A percentile compares a stretch with the other conserved stretches of the same genome.
phyloP scores from a whole-genome alignment of 345 rosid species.

The Zanthoxylum bungeanum region DNA sequence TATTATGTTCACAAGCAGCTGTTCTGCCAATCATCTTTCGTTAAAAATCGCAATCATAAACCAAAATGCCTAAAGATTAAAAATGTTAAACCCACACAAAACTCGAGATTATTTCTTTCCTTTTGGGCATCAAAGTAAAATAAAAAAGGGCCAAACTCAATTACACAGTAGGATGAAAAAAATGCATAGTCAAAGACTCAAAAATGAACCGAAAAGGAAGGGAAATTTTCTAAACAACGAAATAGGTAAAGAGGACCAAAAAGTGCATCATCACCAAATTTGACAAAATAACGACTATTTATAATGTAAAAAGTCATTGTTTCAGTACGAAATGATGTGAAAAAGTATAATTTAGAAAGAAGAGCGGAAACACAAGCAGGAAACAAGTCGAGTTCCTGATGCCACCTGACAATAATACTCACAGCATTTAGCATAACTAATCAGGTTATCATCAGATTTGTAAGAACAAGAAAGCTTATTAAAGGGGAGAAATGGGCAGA shows the following conservation, averaged over 20 bases:
- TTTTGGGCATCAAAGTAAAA: neutral
- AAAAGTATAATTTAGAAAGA: neutral
- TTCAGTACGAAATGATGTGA: neutral
- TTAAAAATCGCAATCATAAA: neutral
- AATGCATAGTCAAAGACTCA: neutral
- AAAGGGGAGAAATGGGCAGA: no score
- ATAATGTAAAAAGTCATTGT: neutral
- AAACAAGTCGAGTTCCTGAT: neutral
- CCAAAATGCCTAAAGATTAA: neutral
- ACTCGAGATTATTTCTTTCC: neutral
- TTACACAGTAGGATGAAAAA: neutral
- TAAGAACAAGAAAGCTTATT: no score
- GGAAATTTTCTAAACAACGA: neutral
- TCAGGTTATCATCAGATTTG: no score
- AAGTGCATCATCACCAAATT: neutral
- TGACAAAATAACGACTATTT: neutral
- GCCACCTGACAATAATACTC: neutral
- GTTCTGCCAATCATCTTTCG: constrained; percentile 19
- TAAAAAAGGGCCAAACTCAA: neutral
- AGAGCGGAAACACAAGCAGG: neutral
- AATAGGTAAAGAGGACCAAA: neutral
- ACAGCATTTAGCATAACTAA: neutral
- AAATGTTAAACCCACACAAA: neutral
- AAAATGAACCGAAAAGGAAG: neutral
- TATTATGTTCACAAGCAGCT: constrained; percentile 21